phyloP scores from a whole-genome alignment of 495 filamentous ascomycete genomes.

The Cercophora samala region DNA sequence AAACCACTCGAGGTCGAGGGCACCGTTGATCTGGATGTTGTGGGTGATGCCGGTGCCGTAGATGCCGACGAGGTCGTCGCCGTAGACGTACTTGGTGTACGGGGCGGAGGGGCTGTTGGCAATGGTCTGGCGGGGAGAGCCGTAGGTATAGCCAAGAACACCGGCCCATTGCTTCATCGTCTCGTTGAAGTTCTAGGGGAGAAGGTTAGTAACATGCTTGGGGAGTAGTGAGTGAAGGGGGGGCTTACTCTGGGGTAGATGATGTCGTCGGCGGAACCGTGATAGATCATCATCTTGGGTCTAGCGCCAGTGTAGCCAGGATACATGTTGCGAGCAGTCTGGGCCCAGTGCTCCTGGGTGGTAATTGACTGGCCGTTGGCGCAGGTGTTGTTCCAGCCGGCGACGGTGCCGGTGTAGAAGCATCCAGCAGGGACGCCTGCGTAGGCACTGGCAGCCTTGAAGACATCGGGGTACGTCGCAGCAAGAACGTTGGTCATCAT shows the following conservation, averaged over 20 bases:
- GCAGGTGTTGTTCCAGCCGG: slow-evolving; percentile 47
- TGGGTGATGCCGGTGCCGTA: slow-evolving; percentile 35
- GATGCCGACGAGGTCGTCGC: slow-evolving; percentile 41
- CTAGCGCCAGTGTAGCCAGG: slow-evolving; percentile 48
- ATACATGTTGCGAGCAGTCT: slow-evolving; percentile 46
- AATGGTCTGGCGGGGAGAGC: slow-evolving; percentile 31
- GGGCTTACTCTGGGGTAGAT: slow-evolving; percentile 37
- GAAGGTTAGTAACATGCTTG: not conserved
- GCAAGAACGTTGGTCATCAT: slow-evolving; percentile 54
- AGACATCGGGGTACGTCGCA: slow-evolving; percentile 56
- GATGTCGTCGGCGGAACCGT: slow-evolving; percentile 48
- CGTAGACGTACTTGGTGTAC: slow-evolving; percentile 49
- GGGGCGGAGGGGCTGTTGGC: slow-evolving; percentile 29
- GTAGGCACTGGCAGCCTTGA: slow-evolving; percentile 55
- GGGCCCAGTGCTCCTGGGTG: slow-evolving; percentile 43
- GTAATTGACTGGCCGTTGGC: slow-evolving; percentile 41
- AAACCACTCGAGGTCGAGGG: slow-evolving; percentile 37
- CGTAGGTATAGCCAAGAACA: slow-evolving; percentile 42
- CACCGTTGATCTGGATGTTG: slow-evolving; percentile 32
- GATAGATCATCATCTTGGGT: slow-evolving; percentile 55
- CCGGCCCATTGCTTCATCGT: slow-evolving; percentile 53
- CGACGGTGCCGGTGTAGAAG: slow-evolving; percentile 46
- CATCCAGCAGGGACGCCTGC: slow-evolving; percentile 60
- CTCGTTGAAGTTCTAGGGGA: slow-evolving; percentile 44
- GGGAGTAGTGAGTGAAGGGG: not conserved